Conservation (phyloP, 2,329 filamentous ascomycete species). For the Aspergillus niger region DNA sequence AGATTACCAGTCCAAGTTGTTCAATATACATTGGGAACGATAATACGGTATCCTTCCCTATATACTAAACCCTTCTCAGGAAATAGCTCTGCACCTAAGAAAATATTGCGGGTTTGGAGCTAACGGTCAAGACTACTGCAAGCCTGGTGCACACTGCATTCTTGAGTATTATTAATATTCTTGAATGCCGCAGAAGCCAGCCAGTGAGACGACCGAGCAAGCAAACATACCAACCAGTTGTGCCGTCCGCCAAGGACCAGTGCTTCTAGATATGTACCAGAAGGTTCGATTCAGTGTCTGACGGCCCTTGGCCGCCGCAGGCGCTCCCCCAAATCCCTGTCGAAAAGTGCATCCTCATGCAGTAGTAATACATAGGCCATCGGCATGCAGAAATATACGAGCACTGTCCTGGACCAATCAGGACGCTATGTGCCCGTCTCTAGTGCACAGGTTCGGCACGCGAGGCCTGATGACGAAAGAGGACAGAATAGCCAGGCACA, state of each 20-base stretch:
- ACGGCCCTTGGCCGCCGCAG: slow-evolving; percentile 2
- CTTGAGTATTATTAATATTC: background rate
- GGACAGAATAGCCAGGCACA: slow-evolving; percentile 15
- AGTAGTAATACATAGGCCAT: background rate
- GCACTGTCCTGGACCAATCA: background rate
- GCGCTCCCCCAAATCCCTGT: background rate
- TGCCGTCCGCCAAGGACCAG: slow-evolving; percentile 6
- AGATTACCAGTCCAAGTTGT: background rate
- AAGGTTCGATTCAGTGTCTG: slow-evolving; percentile 26
- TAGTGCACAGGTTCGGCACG: background rate
- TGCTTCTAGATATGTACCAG: slow-evolving; percentile 36
- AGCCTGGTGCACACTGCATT: background rate
- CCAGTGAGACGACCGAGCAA: background rate
- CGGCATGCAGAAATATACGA: slow-evolving; percentile 3
- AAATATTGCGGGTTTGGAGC: background rate
- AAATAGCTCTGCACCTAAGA: background rate
- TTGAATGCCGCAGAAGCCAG: background rate
- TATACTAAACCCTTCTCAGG: background rate
- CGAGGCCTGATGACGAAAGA: background rate
- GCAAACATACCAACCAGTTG: background rate
- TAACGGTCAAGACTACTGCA: slow-evolving; percentile 1
- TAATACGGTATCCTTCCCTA: background rate
- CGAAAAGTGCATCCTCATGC: background rate
- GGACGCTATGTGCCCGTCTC: background rate
- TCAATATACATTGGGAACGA: no score